Base-by-base conservation (phyloP, 257 asterid species). In the Salvia hispanica region DNA sequence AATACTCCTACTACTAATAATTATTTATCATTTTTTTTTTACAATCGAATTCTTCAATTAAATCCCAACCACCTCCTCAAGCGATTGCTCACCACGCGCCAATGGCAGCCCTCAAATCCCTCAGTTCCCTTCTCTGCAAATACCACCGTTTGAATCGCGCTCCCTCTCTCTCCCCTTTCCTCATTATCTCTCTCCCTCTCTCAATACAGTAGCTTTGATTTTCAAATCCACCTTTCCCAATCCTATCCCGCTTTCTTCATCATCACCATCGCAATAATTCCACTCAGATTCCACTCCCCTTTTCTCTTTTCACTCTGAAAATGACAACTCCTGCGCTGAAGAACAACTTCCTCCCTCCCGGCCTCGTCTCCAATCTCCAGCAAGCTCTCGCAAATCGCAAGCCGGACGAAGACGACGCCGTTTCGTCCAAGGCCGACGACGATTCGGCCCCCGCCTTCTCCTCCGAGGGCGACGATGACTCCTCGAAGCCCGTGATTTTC, bases 331-430 rank as follows among this genome's bases (percentile, higher is more conserved):
- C 84, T 50, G 83, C 70, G 28, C 72, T 72, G 83, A 89, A 80
- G 80, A 81, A 83, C 74, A 80, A 78, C 71, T 64, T 80, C 58
- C 64, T 90, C 73, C 97, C 97, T 65, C 91, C 97, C 16, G 98
- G 92, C 53, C 79, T 92, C 12, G 96, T 92, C 28, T 82, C 92
- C 62, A 92, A 92, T 88, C 94, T 92, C 11, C 92, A 90, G 57
- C 80, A 88, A 53, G 95, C 80, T 43, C 87, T 92, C 47, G 68
- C 81, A 0, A 78, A 60, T 80, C 89, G 96, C 14, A 88, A 86
- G 50, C 77, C 77, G 44, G 47, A 48, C 43, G 74, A 55, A 9
- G 78, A 63, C n/a, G 78, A 61, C 62, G 70, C 66, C 67, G 77
- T 31, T 6, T 46, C 79, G 39, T 58, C 80, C 9, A 71, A 76